A percentile compares a stretch with the other conserved stretches of the same genome.
These are phyloP conservation scores for Ophiostoma montium DNA, from an alignment of 2,329 filamentous ascomycete genomes.

Conservation along the genomic window DNA sequence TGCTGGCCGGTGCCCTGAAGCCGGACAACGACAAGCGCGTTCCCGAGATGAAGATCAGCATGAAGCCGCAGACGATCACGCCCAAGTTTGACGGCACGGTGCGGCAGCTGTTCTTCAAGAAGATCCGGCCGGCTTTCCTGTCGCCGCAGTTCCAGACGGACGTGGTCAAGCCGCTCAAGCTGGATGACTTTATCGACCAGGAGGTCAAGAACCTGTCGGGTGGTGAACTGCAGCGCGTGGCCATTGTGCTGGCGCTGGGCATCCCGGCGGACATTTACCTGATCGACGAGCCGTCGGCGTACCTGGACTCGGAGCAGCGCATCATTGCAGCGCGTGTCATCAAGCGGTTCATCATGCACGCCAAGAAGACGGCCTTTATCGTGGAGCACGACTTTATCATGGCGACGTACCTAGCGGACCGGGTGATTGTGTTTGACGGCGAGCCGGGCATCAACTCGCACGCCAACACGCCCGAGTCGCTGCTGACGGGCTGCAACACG, in stretches of 20 bases:
- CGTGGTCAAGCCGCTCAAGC: constrained; percentile 97
- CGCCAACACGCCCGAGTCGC: constrained; percentile 79
- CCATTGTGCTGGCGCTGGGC: constrained; percentile 92
- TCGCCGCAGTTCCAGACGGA: constrained; percentile 98
- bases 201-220: constrained; percentile 98
- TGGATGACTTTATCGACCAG: constrained; percentile 98
- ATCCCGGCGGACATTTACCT: constrained; percentile 95
- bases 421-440: constrained; percentile 97
- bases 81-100: constrained; percentile 97
- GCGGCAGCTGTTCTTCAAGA: constrained; percentile 97
- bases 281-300: constrained; percentile 94
- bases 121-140: constrained; percentile 93
- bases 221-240: constrained; percentile 98
- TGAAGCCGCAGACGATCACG: constrained; percentile 95
- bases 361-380: constrained; percentile 98
- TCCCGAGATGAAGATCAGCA: constrained; percentile 74
- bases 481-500: constrained; percentile 88
- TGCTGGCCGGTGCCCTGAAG: constrained; percentile 85
- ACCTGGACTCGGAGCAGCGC: constrained; percentile 98
- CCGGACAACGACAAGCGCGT: constrained; percentile 68
- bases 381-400: constrained; percentile 99
- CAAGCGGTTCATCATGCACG: constrained; percentile 99
- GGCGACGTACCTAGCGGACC: constrained; percentile 55
- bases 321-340: constrained; percentile 95
- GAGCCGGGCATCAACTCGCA: constrained; percentile 76